Evolutionary conservation across 225 moss, liverwort and hornwort species (phyloP).

Genomic region (Climacium dendroides): DNA sequence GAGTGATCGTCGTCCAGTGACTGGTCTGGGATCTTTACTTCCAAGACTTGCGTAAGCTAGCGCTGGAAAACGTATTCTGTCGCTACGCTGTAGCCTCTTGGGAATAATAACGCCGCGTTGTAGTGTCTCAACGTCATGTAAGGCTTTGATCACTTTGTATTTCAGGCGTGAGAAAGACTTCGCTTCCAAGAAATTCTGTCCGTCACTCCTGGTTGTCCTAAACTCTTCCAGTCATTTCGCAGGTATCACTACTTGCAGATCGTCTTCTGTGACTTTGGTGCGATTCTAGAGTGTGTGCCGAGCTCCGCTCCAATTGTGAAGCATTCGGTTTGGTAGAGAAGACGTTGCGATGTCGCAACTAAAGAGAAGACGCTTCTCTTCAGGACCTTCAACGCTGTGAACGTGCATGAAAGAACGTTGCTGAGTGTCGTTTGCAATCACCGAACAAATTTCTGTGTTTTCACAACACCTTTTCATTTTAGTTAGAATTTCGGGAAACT

Average conservation of each 20-base stretch:
- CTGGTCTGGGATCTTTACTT: constrained; percentile 1
- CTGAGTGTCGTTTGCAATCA: constrained; percentile 5
- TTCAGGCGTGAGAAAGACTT: background rate
- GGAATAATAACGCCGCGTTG: background rate
- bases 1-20: background rate
- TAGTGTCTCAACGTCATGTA: background rate
- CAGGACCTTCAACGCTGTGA: background rate
- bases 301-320: background rate
- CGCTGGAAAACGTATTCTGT: background rate
- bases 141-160: background rate
- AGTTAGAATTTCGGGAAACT: background rate
- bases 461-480: background rate
- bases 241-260: background rate
- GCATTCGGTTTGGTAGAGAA: background rate
- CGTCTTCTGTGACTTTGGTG: background rate
- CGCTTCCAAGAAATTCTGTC: background rate
- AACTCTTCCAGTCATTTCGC: background rate
- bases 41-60: background rate
- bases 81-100: background rate
- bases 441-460: background rate
- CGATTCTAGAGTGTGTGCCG: background rate
- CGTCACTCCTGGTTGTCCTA: background rate
- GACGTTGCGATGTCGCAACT: background rate
- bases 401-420: background rate
- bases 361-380: background rate